Evolutionary conservation across 208 protist genomes (phyloP).

Genomic region (Leishmania mexicana): DNA sequence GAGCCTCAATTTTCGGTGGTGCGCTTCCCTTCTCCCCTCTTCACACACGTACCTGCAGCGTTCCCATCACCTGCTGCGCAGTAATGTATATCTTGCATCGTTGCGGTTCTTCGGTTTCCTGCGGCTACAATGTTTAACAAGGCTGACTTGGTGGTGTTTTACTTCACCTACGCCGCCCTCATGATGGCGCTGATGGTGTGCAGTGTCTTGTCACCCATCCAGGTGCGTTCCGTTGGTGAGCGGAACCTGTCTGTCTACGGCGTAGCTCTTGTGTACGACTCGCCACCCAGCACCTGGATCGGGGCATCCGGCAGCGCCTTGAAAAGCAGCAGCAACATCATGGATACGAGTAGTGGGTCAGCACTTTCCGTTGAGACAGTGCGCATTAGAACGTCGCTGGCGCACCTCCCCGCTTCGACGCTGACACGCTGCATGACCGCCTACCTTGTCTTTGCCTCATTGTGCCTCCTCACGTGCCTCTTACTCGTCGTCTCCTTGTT

Average conservation of each 20-base stretch:
- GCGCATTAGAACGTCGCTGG: neutral
- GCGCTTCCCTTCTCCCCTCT: neutral
- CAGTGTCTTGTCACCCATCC: slow-evolving; percentile 49
- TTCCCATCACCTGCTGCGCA: neutral
- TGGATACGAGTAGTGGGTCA: neutral
- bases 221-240: slow-evolving; percentile 21
- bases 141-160: slow-evolving; percentile 32
- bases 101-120: neutral
- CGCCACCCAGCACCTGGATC: slow-evolving; percentile 6
- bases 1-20: neutral
- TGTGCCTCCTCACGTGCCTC: slow-evolving; percentile 32
- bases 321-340: neutral
- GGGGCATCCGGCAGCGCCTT: neutral
- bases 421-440: slow-evolving; percentile 39
- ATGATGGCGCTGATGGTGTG: slow-evolving; percentile 48
- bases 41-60: neutral
- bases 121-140: slow-evolving; percentile 33
- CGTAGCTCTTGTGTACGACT: slow-evolving; percentile 40
- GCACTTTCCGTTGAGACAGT: neutral
- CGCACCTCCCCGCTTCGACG: neutral
- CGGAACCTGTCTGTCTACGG: slow-evolving; percentile 37
- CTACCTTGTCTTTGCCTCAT: slow-evolving; percentile 40
- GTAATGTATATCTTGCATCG: neutral
- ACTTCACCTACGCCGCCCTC: slow-evolving; percentile 41
- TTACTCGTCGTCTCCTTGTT: slow-evolving; percentile 29